Percentiles rank a stretch among this genome's conserved stretches.
phyloP scores from a whole-genome alignment of 768 basidiomycete genomes.

The Suillus americanus region DNA sequence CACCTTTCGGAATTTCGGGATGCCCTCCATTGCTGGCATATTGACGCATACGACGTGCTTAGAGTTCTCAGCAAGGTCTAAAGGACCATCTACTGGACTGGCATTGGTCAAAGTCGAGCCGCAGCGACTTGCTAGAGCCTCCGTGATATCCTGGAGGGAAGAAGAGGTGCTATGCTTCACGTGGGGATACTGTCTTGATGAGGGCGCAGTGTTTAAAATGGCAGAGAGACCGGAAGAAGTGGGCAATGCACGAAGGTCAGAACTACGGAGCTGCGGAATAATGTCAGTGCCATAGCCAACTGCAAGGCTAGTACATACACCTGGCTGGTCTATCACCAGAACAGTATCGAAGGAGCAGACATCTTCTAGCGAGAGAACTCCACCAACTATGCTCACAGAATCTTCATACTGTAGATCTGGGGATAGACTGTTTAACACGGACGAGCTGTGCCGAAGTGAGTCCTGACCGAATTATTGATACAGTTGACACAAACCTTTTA shows the following conservation, averaged over 20 bases:
- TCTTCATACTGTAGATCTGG: conserved; percentile 27
- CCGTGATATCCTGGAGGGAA: conserved; percentile 38
- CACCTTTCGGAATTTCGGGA: conserved; percentile 43
- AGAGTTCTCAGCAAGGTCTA: conserved; percentile 34
- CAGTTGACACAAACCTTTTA: conserved; percentile 41
- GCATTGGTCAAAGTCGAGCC: conserved; percentile 48
- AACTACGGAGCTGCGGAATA: conserved; percentile 60
- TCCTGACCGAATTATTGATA: neutral
- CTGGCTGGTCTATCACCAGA: conserved; percentile 68
- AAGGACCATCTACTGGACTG: conserved; percentile 36
- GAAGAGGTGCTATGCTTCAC: conserved; percentile 33
- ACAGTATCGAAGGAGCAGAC: conserved; percentile 67
- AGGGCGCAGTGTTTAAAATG: conserved; percentile 48
- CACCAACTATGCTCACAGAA: conserved; percentile 40
- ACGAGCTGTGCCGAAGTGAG: conserved; percentile 39
- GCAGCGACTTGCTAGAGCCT: conserved; percentile 52
- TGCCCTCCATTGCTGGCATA: conserved; percentile 49
- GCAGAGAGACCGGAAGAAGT: conserved; percentile 49
- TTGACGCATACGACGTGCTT: conserved; percentile 60
- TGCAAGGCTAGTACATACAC: conserved; percentile 46
- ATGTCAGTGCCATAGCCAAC: conserved; percentile 6
- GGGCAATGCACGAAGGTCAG: conserved; percentile 66
- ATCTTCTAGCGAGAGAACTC: conserved; percentile 42
- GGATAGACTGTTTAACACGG: conserved; percentile 43
- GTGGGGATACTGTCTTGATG: conserved; percentile 64